These are phyloP conservation scores for Diaporthe destruens DNA, from an alignment of 2,329 filamentous ascomycete genomes.

Conservation along the genomic window DNA sequence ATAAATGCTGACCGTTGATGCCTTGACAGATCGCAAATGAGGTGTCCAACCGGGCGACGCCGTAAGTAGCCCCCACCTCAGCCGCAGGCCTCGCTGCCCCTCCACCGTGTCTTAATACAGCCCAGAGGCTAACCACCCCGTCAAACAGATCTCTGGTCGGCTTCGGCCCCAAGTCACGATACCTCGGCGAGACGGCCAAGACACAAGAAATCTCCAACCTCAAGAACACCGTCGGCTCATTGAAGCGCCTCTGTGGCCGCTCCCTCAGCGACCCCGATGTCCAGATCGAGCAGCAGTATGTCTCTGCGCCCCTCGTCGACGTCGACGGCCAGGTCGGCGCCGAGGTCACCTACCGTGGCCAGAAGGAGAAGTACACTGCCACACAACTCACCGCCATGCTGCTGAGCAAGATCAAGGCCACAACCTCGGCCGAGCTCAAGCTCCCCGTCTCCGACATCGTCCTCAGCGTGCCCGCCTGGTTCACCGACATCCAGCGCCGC, in stretches of 20 bases:
- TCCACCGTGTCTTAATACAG: slow-evolving; percentile 11
- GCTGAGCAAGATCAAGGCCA: slow-evolving; percentile 93
- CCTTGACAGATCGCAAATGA: slow-evolving; percentile 91
- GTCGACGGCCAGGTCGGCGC: slow-evolving; percentile 94
- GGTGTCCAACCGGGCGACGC: slow-evolving; percentile 97
- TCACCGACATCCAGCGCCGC: slow-evolving; percentile 93
- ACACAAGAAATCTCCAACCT: slow-evolving; percentile 99
- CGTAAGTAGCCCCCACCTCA: slow-evolving; percentile 73
- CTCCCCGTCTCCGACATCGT: slow-evolving; percentile 93
- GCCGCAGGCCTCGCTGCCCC: slow-evolving; percentile 34
- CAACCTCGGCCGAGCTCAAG: slow-evolving; percentile 87
- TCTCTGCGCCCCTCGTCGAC: slow-evolving; percentile 88
- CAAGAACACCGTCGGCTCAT: slow-evolving; percentile 95
- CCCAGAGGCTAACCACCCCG: slow-evolving; percentile 40
- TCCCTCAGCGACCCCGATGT: slow-evolving; percentile 90
- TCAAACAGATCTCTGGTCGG: slow-evolving; percentile 84
- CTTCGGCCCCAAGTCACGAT: slow-evolving; percentile 93
- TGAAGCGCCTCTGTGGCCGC: slow-evolving; percentile 94
- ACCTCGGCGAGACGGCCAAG: slow-evolving; percentile 95
- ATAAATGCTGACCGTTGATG: slow-evolving; percentile 40
- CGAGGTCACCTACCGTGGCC: slow-evolving; percentile 91
- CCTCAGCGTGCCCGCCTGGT: slow-evolving; percentile 95
- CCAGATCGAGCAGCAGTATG: slow-evolving; percentile 90
- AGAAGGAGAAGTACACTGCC: slow-evolving; percentile 95
- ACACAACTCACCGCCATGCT: slow-evolving; percentile 96